Base-by-base conservation (phyloP, 257 asterid genomes). In the Nicotiana undulata region DNA sequence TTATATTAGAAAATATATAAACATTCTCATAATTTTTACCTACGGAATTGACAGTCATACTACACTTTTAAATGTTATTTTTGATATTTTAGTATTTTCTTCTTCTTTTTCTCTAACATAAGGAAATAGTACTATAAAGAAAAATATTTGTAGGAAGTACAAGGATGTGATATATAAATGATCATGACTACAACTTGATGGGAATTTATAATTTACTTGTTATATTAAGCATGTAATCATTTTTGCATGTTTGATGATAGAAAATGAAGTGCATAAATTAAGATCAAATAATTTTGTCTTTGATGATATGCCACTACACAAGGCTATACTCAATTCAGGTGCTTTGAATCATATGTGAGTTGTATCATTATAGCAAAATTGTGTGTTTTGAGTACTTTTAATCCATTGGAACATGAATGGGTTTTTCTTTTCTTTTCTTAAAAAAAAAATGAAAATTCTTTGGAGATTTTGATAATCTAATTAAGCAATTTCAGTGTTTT, bases 181-280 rank as follows among this genome's bases (percentile, higher is more conserved):
- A 80, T 81, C 49, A 81, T 59, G 58, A 81, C 68, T 13, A 79
- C 65, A 75, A 44, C 49, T 76, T 53, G 84, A 37, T 82, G 26
- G 59, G 40, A 70, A 32, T 37, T 63, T 53, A 56, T 76, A 40
- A 58, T 63, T 61, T 81, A 79, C 37, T 55, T 18, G 32, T 63
- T 44, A 24, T 31, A 6, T 28, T 29, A 17, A 46, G 58, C 34
- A 12, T 44, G 59, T 79, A 77, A 55, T 40, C 66, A 63, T 53
- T 79, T 70, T 34, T 29, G 76, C 67, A 13, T 17, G 18, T 37
- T 82, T 55, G 37, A 34, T 79, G 70, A 60, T 56, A 18, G 51
- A 51, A 74, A 49, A 74, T 74, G 24, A 61, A 52, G 61, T 63
- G 81, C 75, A 79, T 40, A 64, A 28, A 79, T 40, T 61, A 79